A percentile compares a stretch with the other conserved stretches of the same genome.
Evolutionary conservation across 2,329 filamentous ascomycete species (phyloP).

Genomic region (Cadophora sp.): DNA sequence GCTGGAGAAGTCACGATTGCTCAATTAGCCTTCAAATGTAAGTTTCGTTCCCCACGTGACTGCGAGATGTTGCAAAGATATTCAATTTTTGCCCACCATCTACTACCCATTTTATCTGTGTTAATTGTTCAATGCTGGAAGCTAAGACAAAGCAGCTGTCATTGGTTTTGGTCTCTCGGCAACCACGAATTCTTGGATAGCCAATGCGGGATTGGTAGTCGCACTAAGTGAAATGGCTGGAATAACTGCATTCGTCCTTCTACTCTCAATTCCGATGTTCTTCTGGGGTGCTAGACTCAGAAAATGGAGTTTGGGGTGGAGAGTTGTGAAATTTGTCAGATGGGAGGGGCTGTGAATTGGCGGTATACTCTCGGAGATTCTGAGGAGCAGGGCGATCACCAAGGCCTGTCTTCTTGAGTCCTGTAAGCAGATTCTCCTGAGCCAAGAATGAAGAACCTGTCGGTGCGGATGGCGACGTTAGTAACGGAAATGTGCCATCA

Average conservation of each 20-base stretch:
- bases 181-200: slow-evolving; percentile 30
- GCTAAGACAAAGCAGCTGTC: slow-evolving; percentile 16
- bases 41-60: background rate
- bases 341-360: slow-evolving; percentile 13
- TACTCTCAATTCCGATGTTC: slow-evolving; percentile 30
- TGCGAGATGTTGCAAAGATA: no score
- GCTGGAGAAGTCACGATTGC: slow-evolving; percentile 32
- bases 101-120: background rate
- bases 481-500: no score
- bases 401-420: background rate
- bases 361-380: no score
- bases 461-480: no score
- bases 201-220: slow-evolving; percentile 19
- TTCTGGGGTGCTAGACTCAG: slow-evolving; percentile 27
- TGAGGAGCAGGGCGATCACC: background rate
- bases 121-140: background rate
- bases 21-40: slow-evolving; percentile 33
- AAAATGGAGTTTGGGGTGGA: slow-evolving; percentile 29
- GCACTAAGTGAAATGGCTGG: slow-evolving; percentile 27
- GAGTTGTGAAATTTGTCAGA: slow-evolving; percentile 22
- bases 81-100: no score
- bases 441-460: no score
- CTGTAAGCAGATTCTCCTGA: background rate
- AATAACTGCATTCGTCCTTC: slow-evolving; percentile 20
- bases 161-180: slow-evolving; percentile 30